Percentiles rank a stretch among this genome's conserved stretches.
These are phyloP conservation scores for Penicillium sp. DNA, from an alignment of 2,329 filamentous ascomycete species.

Conservation along the genomic window DNA sequence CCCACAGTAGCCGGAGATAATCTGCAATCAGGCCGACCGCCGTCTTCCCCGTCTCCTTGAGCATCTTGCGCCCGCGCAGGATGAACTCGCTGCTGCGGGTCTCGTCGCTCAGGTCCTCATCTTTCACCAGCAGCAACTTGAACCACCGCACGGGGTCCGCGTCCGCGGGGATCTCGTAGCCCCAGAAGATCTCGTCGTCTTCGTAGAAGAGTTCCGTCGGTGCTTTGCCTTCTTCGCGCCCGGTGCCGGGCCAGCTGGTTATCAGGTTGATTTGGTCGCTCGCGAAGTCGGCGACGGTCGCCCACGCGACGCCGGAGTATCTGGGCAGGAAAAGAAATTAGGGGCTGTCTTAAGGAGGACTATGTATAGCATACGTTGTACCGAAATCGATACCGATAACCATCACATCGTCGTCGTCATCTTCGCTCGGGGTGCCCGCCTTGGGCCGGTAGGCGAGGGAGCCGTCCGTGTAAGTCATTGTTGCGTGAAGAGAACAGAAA, in stretches of 20 bases:
- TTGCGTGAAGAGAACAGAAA: no score
- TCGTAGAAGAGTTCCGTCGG: slow-evolving; percentile 16
- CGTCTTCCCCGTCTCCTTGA: slow-evolving; percentile 2
- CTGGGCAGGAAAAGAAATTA: not conserved
- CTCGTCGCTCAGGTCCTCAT: slow-evolving; percentile 4
- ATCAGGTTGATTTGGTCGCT: slow-evolving; percentile 14
- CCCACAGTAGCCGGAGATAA: slow-evolving; percentile 8
- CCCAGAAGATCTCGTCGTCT: slow-evolving; percentile 9
- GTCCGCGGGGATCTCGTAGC: slow-evolving; percentile 7
- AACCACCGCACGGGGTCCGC: slow-evolving; percentile 12
- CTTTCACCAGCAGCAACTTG: slow-evolving; percentile 8
- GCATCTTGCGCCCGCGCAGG: slow-evolving; percentile 4
- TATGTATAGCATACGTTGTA: slow-evolving; percentile 6
- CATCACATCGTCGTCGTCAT: slow-evolving; percentile 6
- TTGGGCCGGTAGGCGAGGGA: not conserved
- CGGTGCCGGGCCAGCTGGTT: slow-evolving; percentile 8
- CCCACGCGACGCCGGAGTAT: slow-evolving; percentile 11
- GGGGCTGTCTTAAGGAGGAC: not conserved
- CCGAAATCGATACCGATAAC: slow-evolving; percentile 14
- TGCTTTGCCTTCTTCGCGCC: slow-evolving; percentile 12
- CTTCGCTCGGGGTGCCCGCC: not conserved
- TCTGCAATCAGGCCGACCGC: slow-evolving; percentile 5
- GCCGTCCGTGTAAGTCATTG: not conserved
- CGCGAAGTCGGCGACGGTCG: slow-evolving; percentile 2
- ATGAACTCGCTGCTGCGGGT: not conserved